Base-by-base conservation (phyloP, 805 yeast genomes). In the Saccharomycopsis fibuligera region DNA sequence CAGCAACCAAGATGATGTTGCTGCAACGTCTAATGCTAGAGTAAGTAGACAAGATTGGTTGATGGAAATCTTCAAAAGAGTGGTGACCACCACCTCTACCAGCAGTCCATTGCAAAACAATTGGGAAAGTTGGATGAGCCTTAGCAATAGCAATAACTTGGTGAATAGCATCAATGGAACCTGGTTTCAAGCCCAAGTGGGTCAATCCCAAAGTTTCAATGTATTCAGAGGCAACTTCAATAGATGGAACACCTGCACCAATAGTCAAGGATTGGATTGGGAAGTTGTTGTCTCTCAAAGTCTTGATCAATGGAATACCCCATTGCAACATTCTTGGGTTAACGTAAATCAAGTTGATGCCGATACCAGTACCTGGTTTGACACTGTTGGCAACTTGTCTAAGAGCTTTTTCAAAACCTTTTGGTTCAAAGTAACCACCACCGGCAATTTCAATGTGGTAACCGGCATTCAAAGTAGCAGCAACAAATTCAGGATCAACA, bases 21-120 rank as follows among this genome's bases (percentile, higher is more conserved):
- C 86, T 63, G 61, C 89, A 83, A 70, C 88, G 84, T 78, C 99
- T 86, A 61, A 93, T 85, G 74, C 85, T 84, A 57, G 96, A 74
- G 70, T 93, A 93, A 91, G 93, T 93, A 68, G 88, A 96, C 63
- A 93, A 72, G 58, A 93, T 78, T 58, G 99, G 98, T 64, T 90
- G 91, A 69, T 93, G 99, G 93, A 91, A 89, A 72, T 93, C 99
- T 76, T 93, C 99, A 63, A 81, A 93, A 44, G 98, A 91, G 69
- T 93, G 99, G 68, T 93, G 99, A 64, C 99, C 99, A 78, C 99
- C 99, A 73, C 97, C 99, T 78, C 99, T 90, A 69, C 99, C 99
- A 78, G 98, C 99, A 52, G 99, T 93, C 99, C 99, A 93, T 75
- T 93, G 99, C 60, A 93, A 72, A 48, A 93, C 91, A 62, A 93